Evolutionary conservation across 176 grass and related monocot species (phyloP), one percentile per base, ranked within the genome.

Genomic region (Carex myosuroides): DNA sequence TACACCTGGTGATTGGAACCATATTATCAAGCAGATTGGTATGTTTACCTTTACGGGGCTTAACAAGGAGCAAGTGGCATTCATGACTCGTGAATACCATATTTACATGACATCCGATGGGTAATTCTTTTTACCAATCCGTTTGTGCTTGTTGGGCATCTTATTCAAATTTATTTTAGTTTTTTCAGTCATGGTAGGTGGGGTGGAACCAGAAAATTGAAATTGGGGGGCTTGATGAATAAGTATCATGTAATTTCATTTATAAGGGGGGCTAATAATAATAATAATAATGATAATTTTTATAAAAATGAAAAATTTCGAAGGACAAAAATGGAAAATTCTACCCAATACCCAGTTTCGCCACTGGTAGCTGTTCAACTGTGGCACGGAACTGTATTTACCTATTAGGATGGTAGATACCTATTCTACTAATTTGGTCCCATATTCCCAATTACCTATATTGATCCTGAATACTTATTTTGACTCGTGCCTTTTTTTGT

Each of bases 11-110:
- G 96, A 95, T 59, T 99, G 96, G 96, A 95, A 87, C 64, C 96
- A 99, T 81, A 99, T 99, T 57, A 95, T 99, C 75, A 99, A 95
- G 87, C 96, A 99, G 81, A 99, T 99, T 81, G 96, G 96, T 44
- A 99, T 99, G 96, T 99, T 99, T 85, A 99, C 96, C 73, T 99
- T 99, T 84, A 99, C 96, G 39, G 96, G 93, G 64, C 93, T 99
- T 78, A 99, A 89, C 55, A 94, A 83, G 30, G 88, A 95, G 64
- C 96, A 99, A 94, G 93, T 99, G 54, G 85, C 81, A 30, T 99
- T 99, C 84, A 99, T 99, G 96, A 99, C 88, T 17, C 84, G 89
- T 32, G 93, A 99, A 72, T 95, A 89, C 85, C 91, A 99, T 83
- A 94, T 99, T 87, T 99, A 99, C 85, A 94, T 99, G 96, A 99